Conservation (phyloP, 345 rosid genomes). For the Leavenworthia alabamica region DNA sequence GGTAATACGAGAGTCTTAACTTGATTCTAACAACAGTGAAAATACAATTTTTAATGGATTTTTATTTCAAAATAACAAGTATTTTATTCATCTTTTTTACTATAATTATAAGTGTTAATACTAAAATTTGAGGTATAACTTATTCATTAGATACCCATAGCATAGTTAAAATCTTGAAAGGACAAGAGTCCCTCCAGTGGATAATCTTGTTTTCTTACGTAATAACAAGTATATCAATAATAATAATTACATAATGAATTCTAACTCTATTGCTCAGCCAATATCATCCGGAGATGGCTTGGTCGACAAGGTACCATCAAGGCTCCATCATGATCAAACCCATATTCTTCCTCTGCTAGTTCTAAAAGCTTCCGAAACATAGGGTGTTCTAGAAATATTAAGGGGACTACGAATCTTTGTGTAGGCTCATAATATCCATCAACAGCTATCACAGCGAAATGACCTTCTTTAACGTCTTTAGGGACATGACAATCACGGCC, state of each 20-base stretch:
- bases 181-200: background rate
- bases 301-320: slow-evolving; percentile 42
- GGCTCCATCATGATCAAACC: slow-evolving; percentile 38
- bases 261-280: slow-evolving; percentile 23
- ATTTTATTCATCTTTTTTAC: background rate
- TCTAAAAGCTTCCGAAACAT: slow-evolving; percentile 33
- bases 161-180: background rate
- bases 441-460: slow-evolving; percentile 55
- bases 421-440: slow-evolving; percentile 38
- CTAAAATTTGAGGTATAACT: background rate
- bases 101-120: background rate
- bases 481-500: slow-evolving; percentile 37
- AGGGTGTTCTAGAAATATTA: slow-evolving; percentile 45
- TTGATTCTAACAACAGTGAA: background rate
- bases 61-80: background rate
- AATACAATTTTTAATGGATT: background rate
- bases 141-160: background rate
- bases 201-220: background rate
- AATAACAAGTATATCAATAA: background rate
- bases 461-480: slow-evolving; percentile 69
- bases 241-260: background rate
- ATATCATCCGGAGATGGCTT: slow-evolving; percentile 32
- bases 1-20: background rate
- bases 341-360: slow-evolving; percentile 41
- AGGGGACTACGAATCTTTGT: slow-evolving; percentile 49